Evolutionary conservation across 805 yeast genomes (phyloP).

Genomic region (Ogataea kodamae): DNA sequence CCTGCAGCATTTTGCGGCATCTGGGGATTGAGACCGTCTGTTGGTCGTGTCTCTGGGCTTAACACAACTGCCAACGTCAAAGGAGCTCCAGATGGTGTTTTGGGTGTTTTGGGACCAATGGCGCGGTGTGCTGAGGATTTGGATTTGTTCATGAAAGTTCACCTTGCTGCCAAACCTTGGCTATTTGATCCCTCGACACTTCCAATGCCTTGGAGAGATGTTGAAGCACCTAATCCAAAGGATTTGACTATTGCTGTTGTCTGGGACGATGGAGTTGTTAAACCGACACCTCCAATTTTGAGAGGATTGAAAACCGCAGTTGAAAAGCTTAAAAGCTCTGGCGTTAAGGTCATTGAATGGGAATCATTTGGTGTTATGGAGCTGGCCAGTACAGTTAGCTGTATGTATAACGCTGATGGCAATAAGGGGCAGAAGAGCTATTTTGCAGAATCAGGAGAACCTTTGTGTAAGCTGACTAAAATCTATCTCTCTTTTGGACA

Average conservation of each 20-base stretch:
- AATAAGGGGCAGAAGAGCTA: conserved; percentile 46
- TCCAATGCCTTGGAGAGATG: conserved; percentile 50
- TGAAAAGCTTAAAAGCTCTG: conserved; percentile 50
- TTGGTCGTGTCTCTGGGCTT: conserved; percentile 43
- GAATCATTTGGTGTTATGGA: conserved; percentile 51
- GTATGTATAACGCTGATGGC: conserved; percentile 60
- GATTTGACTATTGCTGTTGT: conserved; percentile 45
- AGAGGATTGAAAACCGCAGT: conserved; percentile 46
- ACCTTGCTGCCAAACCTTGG: conserved; percentile 54
- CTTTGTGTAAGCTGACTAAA: conserved; percentile 52
- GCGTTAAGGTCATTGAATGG: conserved; percentile 51
- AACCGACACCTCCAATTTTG: conserved; percentile 45
- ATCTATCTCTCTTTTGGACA: conserved; percentile 51
- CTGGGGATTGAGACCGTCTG: conserved; percentile 49
- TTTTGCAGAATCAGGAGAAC: conserved; percentile 62
- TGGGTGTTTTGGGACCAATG: conserved; percentile 44
- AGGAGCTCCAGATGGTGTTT: conserved; percentile 46
- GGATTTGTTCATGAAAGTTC: conserved; percentile 43
- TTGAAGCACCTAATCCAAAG: conserved; percentile 33
- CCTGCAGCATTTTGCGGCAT: conserved; percentile 54
- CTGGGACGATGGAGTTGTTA: conserved; percentile 45
- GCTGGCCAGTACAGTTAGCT: conserved; percentile 50
- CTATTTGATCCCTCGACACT: conserved; percentile 42
- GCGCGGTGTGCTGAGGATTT: conserved; percentile 47
- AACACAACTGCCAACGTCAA: conserved; percentile 36